phyloP scores from a whole-genome alignment of 2,329 filamentous ascomycete species.

The Cladophialophora carrionii region DNA sequence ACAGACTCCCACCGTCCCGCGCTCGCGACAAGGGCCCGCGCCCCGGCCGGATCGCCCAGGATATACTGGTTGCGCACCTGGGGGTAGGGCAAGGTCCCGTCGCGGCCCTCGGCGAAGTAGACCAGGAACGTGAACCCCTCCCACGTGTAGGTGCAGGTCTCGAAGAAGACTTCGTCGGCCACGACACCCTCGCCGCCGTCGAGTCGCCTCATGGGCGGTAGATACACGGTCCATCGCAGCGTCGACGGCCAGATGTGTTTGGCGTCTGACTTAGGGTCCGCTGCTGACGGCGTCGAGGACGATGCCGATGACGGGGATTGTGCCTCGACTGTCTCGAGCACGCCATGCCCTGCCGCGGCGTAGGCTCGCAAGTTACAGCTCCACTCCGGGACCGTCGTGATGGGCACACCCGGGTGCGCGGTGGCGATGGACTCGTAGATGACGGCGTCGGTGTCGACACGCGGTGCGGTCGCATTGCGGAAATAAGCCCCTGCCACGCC shows the following conservation, averaged over 20 bases:
- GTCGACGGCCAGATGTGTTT: conserved; percentile 20
- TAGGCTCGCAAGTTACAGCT: conserved; percentile 49
- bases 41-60: conserved; percentile 30
- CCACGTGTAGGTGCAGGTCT: conserved; percentile 34
- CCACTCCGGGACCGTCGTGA: conserved; percentile 42
- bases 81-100: conserved; percentile 24
- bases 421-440: conserved; percentile 30
- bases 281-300: neutral
- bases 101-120: conserved; percentile 37
- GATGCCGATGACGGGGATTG: neutral
- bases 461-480: conserved; percentile 27
- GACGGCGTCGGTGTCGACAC: conserved; percentile 36
- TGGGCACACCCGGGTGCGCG: conserved; percentile 29
- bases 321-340: conserved; percentile 14
- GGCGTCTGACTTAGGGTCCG: neutral
- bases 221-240: conserved; percentile 34
- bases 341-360: conserved; percentile 48
- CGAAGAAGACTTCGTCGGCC: conserved; percentile 31
- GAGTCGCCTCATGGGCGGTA: conserved; percentile 33
- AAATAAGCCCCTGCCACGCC: conserved; percentile 29
- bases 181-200: conserved; percentile 33
- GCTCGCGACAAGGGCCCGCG: conserved; percentile 27
- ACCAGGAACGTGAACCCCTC: conserved; percentile 34
- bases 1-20: conserved; percentile 28
- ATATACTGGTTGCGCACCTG: conserved; percentile 37